phyloP scores from a whole-genome alignment of 495 filamentous ascomycete genomes.

The Penicillium mononematosum region DNA sequence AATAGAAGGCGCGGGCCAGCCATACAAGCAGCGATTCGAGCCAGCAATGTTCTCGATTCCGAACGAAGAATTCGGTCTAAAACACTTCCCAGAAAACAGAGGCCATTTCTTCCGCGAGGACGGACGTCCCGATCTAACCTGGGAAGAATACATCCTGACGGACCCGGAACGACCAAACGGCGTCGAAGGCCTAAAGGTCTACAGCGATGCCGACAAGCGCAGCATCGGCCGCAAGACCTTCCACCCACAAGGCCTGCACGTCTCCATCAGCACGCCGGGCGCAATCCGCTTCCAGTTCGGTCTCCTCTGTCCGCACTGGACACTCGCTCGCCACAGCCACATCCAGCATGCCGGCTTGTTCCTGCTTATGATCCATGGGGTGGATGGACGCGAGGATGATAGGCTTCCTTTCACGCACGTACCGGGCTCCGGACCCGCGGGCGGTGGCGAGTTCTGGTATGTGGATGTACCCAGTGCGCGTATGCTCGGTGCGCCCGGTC shows the following conservation, averaged over 20 bases:
- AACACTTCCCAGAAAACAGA: slow-evolving; percentile 73
- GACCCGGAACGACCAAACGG: slow-evolving; percentile 49
- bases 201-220: slow-evolving; percentile 54
- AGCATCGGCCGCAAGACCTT: slow-evolving; percentile 63
- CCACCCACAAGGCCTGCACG: slow-evolving; percentile 54
- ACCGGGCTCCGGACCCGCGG: slow-evolving; percentile 42
- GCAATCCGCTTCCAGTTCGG: slow-evolving; percentile 74
- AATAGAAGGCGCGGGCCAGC: slow-evolving; percentile 45
- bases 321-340: slow-evolving; percentile 58
- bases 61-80: slow-evolving; percentile 79
- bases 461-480: slow-evolving; percentile 61
- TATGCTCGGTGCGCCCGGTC: slow-evolving; percentile 66
- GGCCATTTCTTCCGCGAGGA: slow-evolving; percentile 66
- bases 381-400: slow-evolving; percentile 65
- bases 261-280: slow-evolving; percentile 52
- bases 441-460: slow-evolving; percentile 73
- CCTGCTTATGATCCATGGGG: slow-evolving; percentile 61
- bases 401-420: slow-evolving; percentile 56
- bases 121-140: slow-evolving; percentile 54
- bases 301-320: slow-evolving; percentile 78
- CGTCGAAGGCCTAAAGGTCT: slow-evolving; percentile 49
- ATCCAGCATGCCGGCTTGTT: slow-evolving; percentile 61
- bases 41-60: slow-evolving; percentile 69
- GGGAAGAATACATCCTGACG: slow-evolving; percentile 74
- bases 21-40: slow-evolving; percentile 67